phyloP scores from a whole-genome alignment of 257 asterid genomes.

The Orobanche coerulescens region DNA sequence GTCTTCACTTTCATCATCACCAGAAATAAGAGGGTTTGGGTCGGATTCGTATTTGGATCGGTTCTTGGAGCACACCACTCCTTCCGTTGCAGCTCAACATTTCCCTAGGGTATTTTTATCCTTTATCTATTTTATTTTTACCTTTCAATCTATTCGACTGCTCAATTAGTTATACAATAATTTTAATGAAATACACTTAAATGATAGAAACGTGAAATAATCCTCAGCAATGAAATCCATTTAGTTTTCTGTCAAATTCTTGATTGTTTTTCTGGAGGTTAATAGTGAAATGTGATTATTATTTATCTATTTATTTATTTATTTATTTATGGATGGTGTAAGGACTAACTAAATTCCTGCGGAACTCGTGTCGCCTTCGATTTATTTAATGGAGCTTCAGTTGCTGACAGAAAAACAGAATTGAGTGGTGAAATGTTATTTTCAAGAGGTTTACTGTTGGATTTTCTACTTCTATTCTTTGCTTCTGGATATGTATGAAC shows the following conservation, averaged over 20 bases:
- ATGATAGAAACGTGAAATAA: not conserved
- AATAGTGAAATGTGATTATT: not conserved
- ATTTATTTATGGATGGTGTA: not conserved
- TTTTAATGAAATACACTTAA: not conserved
- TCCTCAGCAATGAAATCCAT: not conserved
- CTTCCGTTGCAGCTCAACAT: constrained; percentile 62
- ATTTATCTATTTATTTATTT: not conserved
- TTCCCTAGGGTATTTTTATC: constrained; percentile 47
- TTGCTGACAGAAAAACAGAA: not conserved
- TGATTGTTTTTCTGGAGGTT: not conserved
- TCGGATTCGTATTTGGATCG: constrained; percentile 67
- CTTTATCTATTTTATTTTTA: not conserved
- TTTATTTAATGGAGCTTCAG: not conserved
- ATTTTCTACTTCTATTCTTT: not conserved
- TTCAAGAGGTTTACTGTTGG: not conserved
- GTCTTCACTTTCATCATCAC: constrained; percentile 30
- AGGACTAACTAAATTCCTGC: not conserved
- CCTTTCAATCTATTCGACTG: not conserved
- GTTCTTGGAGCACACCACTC: constrained; percentile 75
- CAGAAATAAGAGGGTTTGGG: constrained; percentile 27
- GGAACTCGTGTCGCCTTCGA: not conserved
- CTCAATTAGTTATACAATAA: not conserved
- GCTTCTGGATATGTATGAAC: not conserved
- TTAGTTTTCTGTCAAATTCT: not conserved
- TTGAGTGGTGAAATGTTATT: not conserved